Evolutionary conservation across 192 early-diverging fungal genomes (phyloP), one percentile per base, ranked within the genome.

Genomic region (Podila horticola): DNA sequence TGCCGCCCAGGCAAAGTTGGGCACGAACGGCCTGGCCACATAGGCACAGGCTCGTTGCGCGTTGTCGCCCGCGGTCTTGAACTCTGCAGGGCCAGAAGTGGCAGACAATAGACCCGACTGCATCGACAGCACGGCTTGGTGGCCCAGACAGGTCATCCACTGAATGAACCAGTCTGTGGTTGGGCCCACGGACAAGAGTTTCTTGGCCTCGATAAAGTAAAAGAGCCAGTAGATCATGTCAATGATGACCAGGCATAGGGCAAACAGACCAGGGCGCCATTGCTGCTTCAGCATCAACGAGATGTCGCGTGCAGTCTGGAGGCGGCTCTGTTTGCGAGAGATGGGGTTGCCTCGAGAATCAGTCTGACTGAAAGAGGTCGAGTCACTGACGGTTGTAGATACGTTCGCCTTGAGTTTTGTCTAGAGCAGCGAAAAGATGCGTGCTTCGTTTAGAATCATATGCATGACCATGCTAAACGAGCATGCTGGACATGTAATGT

Each of bases 171-270:
- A 75, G 0, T 58, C 31, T 2, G 74, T 75, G 3, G 31, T 48
- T n/a, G 57, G 58, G 1, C 2, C 49, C 8, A 79, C 24, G 3
- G 7, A 48, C n/a, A 31, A 24, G 8, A 72, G 26, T 31, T 79
- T 79, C 24, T 67, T 79, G n/a, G 69, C 64, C 17, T 71, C 75
- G 11, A 67, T n/a, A 52, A 79, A 79, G 13, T 79, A 79, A 61
- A 79, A 79, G 1, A 79, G 70, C 70, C 70, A 79, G 30, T 68
- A 72, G 26, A 41, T 62, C 61, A 79, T 72, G 34, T 73, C 66
- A 6, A 69, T 52, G 26, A 62, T 45, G 15, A 81, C 22, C 19
- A 81, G 61, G n/a, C 55, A 79, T 13, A 69, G 38, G 0, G 77
- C 77, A 17, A 81, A 65, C 7, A 73, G 31, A 28, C 77, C 77